phyloP scores from a whole-genome alignment of 805 yeast genomes.

The Candida silvatica region DNA sequence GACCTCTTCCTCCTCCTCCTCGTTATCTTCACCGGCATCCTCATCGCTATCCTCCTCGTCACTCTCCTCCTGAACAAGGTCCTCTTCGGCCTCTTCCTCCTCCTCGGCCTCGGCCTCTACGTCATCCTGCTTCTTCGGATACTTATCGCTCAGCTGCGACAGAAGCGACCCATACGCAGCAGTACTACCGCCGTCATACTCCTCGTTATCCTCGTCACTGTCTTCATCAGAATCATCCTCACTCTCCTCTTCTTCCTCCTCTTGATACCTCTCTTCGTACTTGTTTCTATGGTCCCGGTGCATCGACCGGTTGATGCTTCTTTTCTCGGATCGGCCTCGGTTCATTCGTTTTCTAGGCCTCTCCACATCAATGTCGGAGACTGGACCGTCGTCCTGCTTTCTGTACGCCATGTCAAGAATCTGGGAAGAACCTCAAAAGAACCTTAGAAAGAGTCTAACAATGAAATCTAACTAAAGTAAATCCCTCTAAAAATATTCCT shows the following conservation, averaged over 20 bases:
- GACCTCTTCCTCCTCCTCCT: slow-evolving; percentile 9
- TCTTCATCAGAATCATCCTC: slow-evolving; percentile 4
- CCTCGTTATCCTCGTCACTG: slow-evolving; percentile 9
- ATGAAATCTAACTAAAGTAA: too few relatives aligned
- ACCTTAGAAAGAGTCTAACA: too few relatives aligned
- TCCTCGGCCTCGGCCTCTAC: slow-evolving; percentile 19
- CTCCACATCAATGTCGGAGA: too few relatives aligned
- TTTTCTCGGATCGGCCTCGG: slow-evolving; percentile 9
- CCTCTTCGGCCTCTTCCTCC: slow-evolving; percentile 13
- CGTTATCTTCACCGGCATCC: slow-evolving; percentile 16
- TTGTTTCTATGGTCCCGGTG: slow-evolving; percentile 15
- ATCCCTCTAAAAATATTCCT: too few relatives aligned
- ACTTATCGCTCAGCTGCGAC: neutral
- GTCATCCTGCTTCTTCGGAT: slow-evolving; percentile 6
- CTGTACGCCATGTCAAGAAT: too few relatives aligned
- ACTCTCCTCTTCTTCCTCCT: slow-evolving; percentile 15
- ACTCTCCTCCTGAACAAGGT: slow-evolving; percentile 2
- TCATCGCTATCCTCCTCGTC: slow-evolving; percentile 8
- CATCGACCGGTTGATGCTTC: slow-evolving; percentile 10
- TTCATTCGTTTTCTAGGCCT: slow-evolving; percentile 14
- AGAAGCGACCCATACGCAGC: neutral
- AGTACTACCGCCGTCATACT: slow-evolving; percentile 2
- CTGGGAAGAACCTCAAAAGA: too few relatives aligned
- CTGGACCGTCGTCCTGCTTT: too few relatives aligned
- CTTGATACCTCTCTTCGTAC: slow-evolving; percentile 12